Conservation (phyloP, 2,329 filamentous ascomycete species). For the Xylariaceae sp. region DNA sequence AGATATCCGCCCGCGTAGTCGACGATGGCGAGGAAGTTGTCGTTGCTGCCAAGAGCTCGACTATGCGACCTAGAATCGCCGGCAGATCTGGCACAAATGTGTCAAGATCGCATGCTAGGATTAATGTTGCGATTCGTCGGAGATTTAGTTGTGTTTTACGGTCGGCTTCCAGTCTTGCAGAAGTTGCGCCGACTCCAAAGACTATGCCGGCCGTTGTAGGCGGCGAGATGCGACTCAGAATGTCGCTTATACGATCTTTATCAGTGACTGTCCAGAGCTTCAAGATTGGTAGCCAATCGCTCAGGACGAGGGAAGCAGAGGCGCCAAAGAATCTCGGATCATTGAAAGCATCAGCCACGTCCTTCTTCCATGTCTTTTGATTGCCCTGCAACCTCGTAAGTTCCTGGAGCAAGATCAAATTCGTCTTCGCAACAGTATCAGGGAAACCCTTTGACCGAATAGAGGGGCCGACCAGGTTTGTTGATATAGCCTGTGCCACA, state of each 20-base stretch:
- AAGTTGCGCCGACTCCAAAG: slow-evolving; percentile 95
- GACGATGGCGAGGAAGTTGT: slow-evolving; percentile 88
- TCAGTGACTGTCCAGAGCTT: slow-evolving; percentile 80
- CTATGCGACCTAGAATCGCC: slow-evolving; percentile 71
- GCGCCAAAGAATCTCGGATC: slow-evolving; percentile 81
- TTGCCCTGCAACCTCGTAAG: slow-evolving; percentile 72
- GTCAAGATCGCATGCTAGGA: slow-evolving; percentile 72
- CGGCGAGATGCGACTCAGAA: slow-evolving; percentile 70
- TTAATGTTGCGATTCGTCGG: slow-evolving; percentile 70
- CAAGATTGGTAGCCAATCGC: slow-evolving; percentile 76
- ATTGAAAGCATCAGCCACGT: slow-evolving; percentile 86
- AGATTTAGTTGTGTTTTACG: slow-evolving; percentile 87
- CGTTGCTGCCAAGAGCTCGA: slow-evolving; percentile 79
- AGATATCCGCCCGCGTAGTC: slow-evolving; percentile 80
- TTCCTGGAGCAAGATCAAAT: slow-evolving; percentile 69
- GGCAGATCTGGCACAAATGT: slow-evolving; percentile 73
- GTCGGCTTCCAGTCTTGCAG: slow-evolving; percentile 90
- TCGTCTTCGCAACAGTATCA: slow-evolving; percentile 68
- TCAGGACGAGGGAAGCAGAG: slow-evolving; percentile 57
- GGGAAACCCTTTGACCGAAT: slow-evolving; percentile 84
- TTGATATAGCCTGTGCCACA: slow-evolving; percentile 74
- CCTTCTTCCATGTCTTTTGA: slow-evolving; percentile 89
- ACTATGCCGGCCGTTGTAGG: slow-evolving; percentile 94
- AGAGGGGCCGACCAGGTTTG: slow-evolving; percentile 73
- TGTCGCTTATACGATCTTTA: slow-evolving; percentile 80